These are phyloP conservation scores for Phellinidium pouzarii DNA, from an alignment of 1,284 basidiomycete species.

Conservation along the genomic window DNA sequence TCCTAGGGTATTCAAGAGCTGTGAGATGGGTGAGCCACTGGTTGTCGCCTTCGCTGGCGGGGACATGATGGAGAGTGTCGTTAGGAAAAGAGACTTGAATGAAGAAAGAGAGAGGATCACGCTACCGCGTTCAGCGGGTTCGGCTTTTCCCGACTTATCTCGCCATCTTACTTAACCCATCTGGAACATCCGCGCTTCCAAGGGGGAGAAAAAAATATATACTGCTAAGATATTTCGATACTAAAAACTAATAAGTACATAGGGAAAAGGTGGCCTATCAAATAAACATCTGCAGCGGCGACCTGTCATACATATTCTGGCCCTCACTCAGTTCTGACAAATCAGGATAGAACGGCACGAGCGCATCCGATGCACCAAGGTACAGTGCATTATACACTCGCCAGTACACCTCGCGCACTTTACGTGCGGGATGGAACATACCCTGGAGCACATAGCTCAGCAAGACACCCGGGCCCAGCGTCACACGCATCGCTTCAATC, in stretches of 20 bases:
- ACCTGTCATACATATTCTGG: constrained; percentile 82
- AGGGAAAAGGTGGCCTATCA: constrained; percentile 28
- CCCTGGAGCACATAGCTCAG: constrained; percentile 90
- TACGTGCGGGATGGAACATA: constrained; percentile 91
- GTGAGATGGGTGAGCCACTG: constrained; percentile 47
- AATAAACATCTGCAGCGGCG: constrained; percentile 78
- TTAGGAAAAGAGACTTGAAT: background rate
- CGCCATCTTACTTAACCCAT: background rate
- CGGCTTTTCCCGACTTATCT: background rate
- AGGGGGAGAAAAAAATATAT: background rate
- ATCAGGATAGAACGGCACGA: constrained; percentile 95
- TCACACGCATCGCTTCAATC: constrained; percentile 94
- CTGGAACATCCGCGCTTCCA: background rate
- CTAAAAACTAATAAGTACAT: constrained; percentile 17
- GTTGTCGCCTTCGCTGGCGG: background rate
- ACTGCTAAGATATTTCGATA: constrained; percentile 10
- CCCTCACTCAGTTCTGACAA: constrained; percentile 82
- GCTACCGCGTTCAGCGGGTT: constrained; percentile 13
- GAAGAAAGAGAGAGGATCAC: constrained; percentile 11
- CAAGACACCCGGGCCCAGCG: constrained; percentile 89
- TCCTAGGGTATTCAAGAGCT: constrained; percentile 57
- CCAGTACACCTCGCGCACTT: constrained; percentile 94
- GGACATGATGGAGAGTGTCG: constrained; percentile 3
- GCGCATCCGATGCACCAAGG: constrained; percentile 80
- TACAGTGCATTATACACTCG: constrained; percentile 89